Conservation (phyloP, 495 filamentous ascomycete species). For the Entonaema liquescens region DNA sequence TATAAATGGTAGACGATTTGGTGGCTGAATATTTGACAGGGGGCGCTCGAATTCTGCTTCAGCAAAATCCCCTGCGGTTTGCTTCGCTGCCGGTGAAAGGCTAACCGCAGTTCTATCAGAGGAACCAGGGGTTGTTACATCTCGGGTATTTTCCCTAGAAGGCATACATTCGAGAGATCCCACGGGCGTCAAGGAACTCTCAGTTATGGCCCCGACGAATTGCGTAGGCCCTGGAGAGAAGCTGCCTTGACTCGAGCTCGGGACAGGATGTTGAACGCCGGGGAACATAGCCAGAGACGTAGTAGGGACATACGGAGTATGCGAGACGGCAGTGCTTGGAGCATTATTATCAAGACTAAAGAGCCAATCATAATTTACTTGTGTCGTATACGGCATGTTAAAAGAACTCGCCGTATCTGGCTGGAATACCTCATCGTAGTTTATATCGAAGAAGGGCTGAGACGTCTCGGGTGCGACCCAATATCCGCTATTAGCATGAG, state of each 20-base stretch:
- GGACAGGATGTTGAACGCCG: constrained; percentile 7
- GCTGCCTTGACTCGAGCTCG: constrained; percentile 6
- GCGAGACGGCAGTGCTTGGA: background rate
- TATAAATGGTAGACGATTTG: constrained; percentile 44
- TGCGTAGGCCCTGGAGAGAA: constrained; percentile 7
- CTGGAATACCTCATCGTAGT: constrained; percentile 55
- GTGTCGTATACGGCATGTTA: constrained; percentile 65
- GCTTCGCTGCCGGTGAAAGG: constrained; percentile 9
- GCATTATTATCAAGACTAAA: constrained; percentile 52
- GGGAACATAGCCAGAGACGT: constrained; percentile 15
- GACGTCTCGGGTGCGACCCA: constrained; percentile 23
- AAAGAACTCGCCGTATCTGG: constrained; percentile 61
- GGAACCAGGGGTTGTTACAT: constrained; percentile 19
- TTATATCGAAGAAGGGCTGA: constrained; percentile 42
- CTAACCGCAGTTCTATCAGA: constrained; percentile 5
- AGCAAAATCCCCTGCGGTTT: background rate
- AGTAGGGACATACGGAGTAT: constrained; percentile 25
- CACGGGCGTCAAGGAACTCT: constrained; percentile 25
- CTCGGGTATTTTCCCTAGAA: constrained; percentile 16
- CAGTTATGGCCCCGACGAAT: constrained; percentile 11
- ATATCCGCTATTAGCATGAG: constrained; percentile 18
- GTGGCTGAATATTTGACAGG: constrained; percentile 27
- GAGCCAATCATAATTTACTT: constrained; percentile 65
- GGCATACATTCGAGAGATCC: constrained; percentile 18
- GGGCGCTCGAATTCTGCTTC: constrained; percentile 36